These are phyloP conservation scores for Irpex sp. DNA, from an alignment of 1,284 basidiomycete species.

Conservation along the genomic window DNA sequence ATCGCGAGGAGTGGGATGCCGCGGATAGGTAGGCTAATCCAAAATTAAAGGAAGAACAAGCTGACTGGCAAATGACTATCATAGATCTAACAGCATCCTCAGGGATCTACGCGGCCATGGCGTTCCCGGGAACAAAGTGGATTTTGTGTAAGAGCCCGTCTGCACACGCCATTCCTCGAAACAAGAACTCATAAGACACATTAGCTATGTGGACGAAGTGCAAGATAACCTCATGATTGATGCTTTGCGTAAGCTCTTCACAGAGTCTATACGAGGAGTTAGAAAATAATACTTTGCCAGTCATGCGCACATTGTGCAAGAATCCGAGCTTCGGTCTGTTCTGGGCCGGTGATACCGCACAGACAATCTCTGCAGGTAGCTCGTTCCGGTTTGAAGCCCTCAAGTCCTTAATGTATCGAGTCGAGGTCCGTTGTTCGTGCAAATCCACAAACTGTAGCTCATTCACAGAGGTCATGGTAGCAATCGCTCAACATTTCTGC, in stretches of 20 bases:
- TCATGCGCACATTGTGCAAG: conserved; percentile 65
- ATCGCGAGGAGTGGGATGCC: conserved; percentile 58
- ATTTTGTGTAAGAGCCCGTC: conserved; percentile 59
- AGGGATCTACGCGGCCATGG: conserved; percentile 40
- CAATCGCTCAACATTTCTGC: background rate
- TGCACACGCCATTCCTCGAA: background rate
- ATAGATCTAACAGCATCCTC: conserved; percentile 62
- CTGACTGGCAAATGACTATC: background rate
- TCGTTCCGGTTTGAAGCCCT: conserved; percentile 80
- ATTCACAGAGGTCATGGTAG: background rate
- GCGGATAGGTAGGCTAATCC: conserved; percentile 61
- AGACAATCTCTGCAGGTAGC: conserved; percentile 79
- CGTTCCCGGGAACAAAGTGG: conserved; percentile 52
- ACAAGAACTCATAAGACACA: background rate
- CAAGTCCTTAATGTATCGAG: conserved; percentile 69
- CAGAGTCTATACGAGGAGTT: background rate
- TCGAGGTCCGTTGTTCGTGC: conserved; percentile 53
- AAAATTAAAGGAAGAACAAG: background rate
- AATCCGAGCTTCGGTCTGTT: conserved; percentile 73
- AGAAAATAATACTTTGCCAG: conserved; percentile 38
- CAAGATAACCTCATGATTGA: conserved; percentile 82
- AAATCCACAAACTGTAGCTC: conserved; percentile 6
- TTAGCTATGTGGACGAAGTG: conserved; percentile 77
- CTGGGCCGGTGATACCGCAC: conserved; percentile 86
- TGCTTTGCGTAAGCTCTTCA: conserved; percentile 52